Evolutionary conservation across 2,329 filamentous ascomycete genomes (phyloP).

Genomic region (Neofusicoccum cordaticola): DNA sequence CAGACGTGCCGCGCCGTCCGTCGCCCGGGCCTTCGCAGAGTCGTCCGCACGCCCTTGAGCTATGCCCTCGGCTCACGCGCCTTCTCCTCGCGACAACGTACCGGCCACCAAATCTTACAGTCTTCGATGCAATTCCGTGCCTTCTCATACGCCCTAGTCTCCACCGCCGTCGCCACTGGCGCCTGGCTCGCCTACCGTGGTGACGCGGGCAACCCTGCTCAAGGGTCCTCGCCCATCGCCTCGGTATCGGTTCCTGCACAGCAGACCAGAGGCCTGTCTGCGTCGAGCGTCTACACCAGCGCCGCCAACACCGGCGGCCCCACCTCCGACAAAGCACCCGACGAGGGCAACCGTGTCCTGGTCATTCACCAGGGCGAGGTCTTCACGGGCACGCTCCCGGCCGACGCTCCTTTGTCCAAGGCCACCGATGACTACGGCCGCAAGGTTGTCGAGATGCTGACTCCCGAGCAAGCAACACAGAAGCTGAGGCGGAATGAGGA

Average conservation of each 20-base stretch:
- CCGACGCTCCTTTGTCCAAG: slow-evolving; percentile 84
- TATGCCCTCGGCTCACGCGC: slow-evolving; percentile 50
- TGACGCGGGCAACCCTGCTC: slow-evolving; percentile 8
- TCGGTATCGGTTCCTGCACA: slow-evolving; percentile 20
- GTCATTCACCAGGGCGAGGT: slow-evolving; percentile 89
- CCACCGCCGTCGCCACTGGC: slow-evolving; percentile 68
- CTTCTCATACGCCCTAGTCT: slow-evolving; percentile 64
- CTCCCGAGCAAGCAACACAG: slow-evolving; percentile 86
- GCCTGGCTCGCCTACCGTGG: slow-evolving; percentile 71
- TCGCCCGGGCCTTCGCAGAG: slow-evolving; percentile 61
- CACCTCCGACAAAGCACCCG: slow-evolving; percentile 42
- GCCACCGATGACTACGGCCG: slow-evolving; percentile 79
- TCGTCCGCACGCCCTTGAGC: slow-evolving; percentile 42
- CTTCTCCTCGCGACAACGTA: slow-evolving; percentile 33
- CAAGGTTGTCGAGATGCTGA: slow-evolving; percentile 93
- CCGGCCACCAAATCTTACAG: slow-evolving; percentile 49
- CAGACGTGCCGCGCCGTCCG: slow-evolving; percentile 67
- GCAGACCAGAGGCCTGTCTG: slow-evolving; percentile 34
- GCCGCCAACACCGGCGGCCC: slow-evolving; percentile 21
- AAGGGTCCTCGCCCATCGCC: slow-evolving; percentile 20
- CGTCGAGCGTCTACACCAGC: slow-evolving; percentile 21
- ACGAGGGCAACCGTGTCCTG: slow-evolving; percentile 65
- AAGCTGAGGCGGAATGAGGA: slow-evolving; percentile 87
- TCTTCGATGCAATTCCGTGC: slow-evolving; percentile 75
- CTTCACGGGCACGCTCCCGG: slow-evolving; percentile 81